Evolutionary conservation across 345 rosid species (phyloP).

Genomic region (Sapria himalayana): DNA sequence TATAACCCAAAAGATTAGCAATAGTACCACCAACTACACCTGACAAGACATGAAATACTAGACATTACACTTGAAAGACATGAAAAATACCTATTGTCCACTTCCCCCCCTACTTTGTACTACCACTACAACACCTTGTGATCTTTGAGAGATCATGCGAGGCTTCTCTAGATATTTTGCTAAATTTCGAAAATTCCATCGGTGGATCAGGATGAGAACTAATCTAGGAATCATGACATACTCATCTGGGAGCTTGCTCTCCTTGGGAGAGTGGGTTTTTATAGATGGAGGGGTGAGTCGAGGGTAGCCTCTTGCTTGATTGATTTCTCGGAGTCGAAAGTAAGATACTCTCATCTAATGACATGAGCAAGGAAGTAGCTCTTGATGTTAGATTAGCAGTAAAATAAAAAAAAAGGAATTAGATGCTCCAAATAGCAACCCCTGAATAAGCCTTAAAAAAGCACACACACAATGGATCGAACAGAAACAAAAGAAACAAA

Average conservation of each 20-base stretch:
- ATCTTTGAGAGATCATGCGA: conserved; percentile 7
- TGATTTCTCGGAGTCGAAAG: background rate
- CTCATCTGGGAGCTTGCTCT: background rate
- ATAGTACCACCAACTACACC: no score
- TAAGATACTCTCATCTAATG: background rate
- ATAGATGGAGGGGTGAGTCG: background rate
- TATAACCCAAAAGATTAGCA: no score
- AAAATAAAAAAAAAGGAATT: background rate
- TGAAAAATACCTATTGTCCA: no score
- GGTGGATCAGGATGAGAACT: background rate
- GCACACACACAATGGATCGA: no score
- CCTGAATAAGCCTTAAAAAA: background rate
- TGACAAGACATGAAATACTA: no score
- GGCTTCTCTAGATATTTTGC: conserved; percentile 7
- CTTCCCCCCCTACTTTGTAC: no score
- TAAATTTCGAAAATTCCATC: conserved; percentile 2
- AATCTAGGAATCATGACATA: background rate
- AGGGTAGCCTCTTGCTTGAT: background rate
- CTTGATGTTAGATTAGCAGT: background rate
- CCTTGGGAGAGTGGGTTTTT: background rate
- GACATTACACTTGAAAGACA: no score
- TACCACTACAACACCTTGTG: background rate
- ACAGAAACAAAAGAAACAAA: background rate
- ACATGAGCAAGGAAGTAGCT: background rate
- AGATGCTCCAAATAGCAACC: background rate